These are phyloP conservation scores for Chlorella variabilis DNA, from an alignment of 163 green algal species.

Conservation along the genomic window DNA sequence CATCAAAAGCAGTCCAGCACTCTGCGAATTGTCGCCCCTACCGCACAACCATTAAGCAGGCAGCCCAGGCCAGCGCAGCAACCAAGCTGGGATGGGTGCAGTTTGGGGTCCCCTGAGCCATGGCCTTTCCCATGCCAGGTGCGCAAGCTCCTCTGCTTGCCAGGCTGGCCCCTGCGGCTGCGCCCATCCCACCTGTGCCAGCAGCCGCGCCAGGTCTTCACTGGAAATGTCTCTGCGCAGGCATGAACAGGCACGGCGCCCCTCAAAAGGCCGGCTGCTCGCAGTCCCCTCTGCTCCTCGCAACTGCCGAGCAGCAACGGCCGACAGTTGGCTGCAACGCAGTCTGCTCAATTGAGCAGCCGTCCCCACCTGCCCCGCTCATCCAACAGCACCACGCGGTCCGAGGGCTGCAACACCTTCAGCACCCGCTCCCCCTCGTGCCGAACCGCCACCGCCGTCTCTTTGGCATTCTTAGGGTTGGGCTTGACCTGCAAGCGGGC, in stretches of 20 bases:
- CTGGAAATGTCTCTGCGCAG: slow-evolving; percentile 56
- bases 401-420: slow-evolving; percentile 50
- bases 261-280: no score
- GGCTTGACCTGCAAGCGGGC: slow-evolving; percentile 55
- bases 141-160: no score
- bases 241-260: no score
- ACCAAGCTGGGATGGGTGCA: no score
- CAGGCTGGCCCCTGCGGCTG: no score
- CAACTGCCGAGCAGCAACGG: no score
- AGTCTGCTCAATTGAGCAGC: no score
- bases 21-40: background rate
- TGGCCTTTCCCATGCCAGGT: no score
- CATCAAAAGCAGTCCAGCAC: background rate
- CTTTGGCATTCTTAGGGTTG: slow-evolving; percentile 71
- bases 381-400: slow-evolving; percentile 77
- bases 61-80: background rate
- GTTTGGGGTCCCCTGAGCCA: no score
- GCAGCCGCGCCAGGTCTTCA: slow-evolving; percentile 68
- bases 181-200: slow-evolving; percentile 45
- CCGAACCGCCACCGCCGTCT: slow-evolving; percentile 54
- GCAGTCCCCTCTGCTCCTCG: no score
- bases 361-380: slow-evolving; percentile 63
- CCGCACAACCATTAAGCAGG: background rate
- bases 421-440: slow-evolving; percentile 71
- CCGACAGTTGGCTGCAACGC: no score